These are phyloP conservation scores for Orobanche coerulescens DNA, from an alignment of 257 asterid genomes.

Conservation along the genomic window DNA sequence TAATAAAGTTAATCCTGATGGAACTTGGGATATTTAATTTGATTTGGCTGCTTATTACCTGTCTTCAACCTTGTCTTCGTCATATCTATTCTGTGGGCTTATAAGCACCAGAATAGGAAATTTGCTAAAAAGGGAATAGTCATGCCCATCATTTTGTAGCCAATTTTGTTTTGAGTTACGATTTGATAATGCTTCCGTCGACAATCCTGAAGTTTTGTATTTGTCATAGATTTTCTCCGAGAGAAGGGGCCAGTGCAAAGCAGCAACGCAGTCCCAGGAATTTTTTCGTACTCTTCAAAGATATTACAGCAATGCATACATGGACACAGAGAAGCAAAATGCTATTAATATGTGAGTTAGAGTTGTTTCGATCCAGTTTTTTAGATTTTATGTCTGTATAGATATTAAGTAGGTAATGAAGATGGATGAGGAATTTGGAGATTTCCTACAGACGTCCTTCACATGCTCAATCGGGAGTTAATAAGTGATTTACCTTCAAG, in stretches of 20 bases:
- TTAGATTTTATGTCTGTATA: slow-evolving; percentile 2
- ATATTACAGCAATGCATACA: slow-evolving; percentile 89
- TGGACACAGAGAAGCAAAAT: slow-evolving; percentile 89
- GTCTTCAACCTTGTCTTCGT: slow-evolving; percentile 6
- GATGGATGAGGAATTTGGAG: slow-evolving; percentile 14
- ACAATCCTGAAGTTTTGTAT: background rate
- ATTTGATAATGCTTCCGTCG: background rate
- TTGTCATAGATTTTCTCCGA: slow-evolving; percentile 68
- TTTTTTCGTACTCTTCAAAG: slow-evolving; percentile 93
- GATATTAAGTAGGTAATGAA: slow-evolving; percentile 7
- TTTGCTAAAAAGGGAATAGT: background rate
- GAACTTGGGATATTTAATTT: slow-evolving; percentile 2
- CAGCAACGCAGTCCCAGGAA: slow-evolving; percentile 96
- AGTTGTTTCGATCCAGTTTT: slow-evolving; percentile 5
- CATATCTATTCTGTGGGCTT: background rate
- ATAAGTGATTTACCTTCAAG: slow-evolving; percentile 3
- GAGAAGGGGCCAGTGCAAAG: slow-evolving; percentile 98
- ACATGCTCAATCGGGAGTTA: slow-evolving; percentile 8
- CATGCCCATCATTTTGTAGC: slow-evolving; percentile 10
- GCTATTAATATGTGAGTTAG: slow-evolving; percentile 85
- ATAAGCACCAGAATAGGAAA: background rate
- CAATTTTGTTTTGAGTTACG: no score
- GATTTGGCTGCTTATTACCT: background rate
- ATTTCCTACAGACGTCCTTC: no score
- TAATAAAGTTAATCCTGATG: background rate